Conservation (phyloP, 768 basidiomycete species). For the Rhodotorula paludigena region DNA sequence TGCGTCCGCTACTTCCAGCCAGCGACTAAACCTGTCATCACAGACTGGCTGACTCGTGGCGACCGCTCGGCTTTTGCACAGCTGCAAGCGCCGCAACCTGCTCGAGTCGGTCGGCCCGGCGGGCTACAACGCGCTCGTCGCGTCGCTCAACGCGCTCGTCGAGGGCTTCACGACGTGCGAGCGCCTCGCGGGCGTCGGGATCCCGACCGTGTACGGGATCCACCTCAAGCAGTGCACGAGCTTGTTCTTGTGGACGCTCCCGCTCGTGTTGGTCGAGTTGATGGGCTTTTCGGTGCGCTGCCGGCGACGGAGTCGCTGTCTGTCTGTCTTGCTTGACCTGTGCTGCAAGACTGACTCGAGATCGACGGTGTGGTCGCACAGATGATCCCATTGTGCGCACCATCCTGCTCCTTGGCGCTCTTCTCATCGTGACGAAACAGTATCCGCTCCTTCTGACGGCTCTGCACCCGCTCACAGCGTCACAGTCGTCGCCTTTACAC, state of each 20-base stretch:
- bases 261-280: constrained; percentile 68
- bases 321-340: too few species aligned
- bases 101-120: constrained; percentile 57
- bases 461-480: constrained; percentile 12
- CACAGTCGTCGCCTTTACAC: constrained; percentile 66
- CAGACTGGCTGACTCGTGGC: too few species aligned
- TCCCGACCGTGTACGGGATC: constrained; percentile 54
- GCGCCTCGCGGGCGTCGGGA: constrained; percentile 8
- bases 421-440: too few species aligned
- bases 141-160: constrained; percentile 12
- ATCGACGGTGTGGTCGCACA: constrained; percentile 46
- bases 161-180: constrained; percentile 20
- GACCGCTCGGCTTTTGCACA: too few species aligned
- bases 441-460: too few species aligned
- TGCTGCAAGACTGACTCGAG: constrained; percentile 50
- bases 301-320: too few species aligned
- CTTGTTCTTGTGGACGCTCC: constrained; percentile 82
- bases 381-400: constrained; percentile 53
- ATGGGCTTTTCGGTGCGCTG: constrained; percentile 29
- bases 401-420: background rate
- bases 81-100: constrained; percentile 63
- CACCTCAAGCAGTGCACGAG: constrained; percentile 79
- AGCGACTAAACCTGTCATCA: too few species aligned
- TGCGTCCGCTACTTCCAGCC: too few species aligned
- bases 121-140: constrained; percentile 49